Percentiles rank a stretch among this genome's conserved stretches.
These are phyloP conservation scores for Aureobasidium melanogenum DNA, from an alignment of 2,329 filamentous ascomycete genomes.

Conservation along the genomic window DNA sequence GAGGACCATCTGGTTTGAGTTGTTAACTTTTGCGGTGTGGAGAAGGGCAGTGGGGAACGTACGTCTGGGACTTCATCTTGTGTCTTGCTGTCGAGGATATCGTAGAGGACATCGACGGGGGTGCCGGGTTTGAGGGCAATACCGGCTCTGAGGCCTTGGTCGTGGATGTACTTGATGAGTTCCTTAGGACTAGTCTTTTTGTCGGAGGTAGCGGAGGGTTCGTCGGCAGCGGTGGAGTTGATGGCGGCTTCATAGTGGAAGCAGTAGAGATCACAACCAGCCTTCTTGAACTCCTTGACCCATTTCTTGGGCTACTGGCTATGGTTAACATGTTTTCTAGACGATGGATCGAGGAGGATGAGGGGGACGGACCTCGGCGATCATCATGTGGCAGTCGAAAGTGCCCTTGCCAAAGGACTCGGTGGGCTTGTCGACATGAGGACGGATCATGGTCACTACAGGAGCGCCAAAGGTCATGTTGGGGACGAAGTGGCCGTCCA, in stretches of 20 bases:
- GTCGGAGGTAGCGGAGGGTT: slow-evolving; percentile 60
- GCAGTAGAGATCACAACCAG: slow-evolving; percentile 97
- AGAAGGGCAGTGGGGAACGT: slow-evolving; percentile 8
- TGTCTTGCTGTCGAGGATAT: slow-evolving; percentile 67
- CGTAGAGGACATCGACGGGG: slow-evolving; percentile 82
- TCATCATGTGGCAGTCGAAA: slow-evolving; percentile 99
- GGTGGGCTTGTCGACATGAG: slow-evolving; percentile 69
- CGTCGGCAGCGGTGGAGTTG: slow-evolving; percentile 70
- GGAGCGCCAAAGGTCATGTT: slow-evolving; percentile 97
- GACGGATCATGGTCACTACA: slow-evolving; percentile 87
- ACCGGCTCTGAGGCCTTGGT: slow-evolving; percentile 77
- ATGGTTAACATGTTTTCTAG: neutral
- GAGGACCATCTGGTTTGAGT: slow-evolving; percentile 75
- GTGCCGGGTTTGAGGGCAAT: slow-evolving; percentile 95
- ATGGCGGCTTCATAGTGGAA: slow-evolving; percentile 98
- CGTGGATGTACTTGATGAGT: slow-evolving; percentile 84
- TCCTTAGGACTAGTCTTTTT: slow-evolving; percentile 72
- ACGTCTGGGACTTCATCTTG: slow-evolving; percentile 81
- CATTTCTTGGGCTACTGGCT: slow-evolving; percentile 78
- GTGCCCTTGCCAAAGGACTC: slow-evolving; percentile 70
- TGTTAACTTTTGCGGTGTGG: neutral
- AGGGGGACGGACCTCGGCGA: slow-evolving; percentile 61
- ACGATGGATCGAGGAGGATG: neutral
- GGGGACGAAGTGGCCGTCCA: slow-evolving; percentile 98
- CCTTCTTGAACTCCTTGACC: slow-evolving; percentile 90